phyloP scores from a whole-genome alignment of 306 rosid species.

The Coriaria nepalensis region DNA sequence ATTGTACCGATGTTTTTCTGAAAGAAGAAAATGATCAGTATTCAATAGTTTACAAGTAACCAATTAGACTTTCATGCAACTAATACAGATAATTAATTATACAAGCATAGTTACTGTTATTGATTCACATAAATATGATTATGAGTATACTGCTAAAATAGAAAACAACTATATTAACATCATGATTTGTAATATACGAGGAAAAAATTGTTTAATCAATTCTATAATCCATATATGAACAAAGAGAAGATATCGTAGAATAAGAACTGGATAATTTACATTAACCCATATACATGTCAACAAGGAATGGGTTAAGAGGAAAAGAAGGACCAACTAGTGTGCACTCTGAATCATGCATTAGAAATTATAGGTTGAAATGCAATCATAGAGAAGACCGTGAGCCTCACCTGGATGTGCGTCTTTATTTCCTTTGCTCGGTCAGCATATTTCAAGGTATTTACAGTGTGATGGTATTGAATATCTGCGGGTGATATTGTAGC shows the following conservation, averaged over 20 bases:
- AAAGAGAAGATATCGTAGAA: neutral
- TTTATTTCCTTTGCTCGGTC: constrained; percentile 60
- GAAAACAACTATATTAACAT: too few species aligned
- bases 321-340: too few species aligned
- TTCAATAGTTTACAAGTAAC: too few species aligned
- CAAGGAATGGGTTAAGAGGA: too few species aligned
- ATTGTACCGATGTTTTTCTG: constrained; percentile 51
- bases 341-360: too few species aligned
- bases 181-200: too few species aligned
- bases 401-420: constrained; percentile 50
- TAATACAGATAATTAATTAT: neutral
- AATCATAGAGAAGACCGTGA: neutral
- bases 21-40: constrained; percentile 5
- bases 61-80: neutral
- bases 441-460: constrained; percentile 55
- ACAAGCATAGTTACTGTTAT: neutral
- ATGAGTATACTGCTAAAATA: too few species aligned
- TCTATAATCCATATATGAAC: neutral
- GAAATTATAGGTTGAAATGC: neutral
- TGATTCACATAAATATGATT: too few species aligned
- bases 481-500: constrained; percentile 44
- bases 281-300: too few species aligned
- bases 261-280: neutral
- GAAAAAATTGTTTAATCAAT: too few species aligned
- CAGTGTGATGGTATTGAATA: constrained; percentile 45